Evolutionary conservation across 352 stramenopile species (phyloP), one percentile per base, ranked within the genome.

Genomic region (Phytophthora pinifolia): DNA sequence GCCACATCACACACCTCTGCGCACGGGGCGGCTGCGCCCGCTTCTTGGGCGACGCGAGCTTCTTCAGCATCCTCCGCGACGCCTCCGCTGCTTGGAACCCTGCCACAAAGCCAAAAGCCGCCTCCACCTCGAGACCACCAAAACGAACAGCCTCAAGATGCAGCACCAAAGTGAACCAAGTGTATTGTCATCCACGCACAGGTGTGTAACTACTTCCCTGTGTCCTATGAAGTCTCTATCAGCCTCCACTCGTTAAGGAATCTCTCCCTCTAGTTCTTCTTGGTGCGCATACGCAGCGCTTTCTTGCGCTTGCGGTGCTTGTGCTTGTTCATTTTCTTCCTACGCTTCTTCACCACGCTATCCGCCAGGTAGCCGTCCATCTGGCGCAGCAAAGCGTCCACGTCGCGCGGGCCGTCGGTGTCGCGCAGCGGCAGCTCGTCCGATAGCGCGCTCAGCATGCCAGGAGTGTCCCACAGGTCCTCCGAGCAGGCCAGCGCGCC

Each of bases 291-390:
- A 55, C 86, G 84, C 70, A 71, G 54, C 59, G 83, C 83, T 83
- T 96, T 96, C 67, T 82, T 86, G 59, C 86, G 86, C 84, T 96
- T 96, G 44, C 82, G 80, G 69, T 92, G 80, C 81, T 96, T 96
- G 81, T 96, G 86, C 83, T 96, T 96, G 82, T 93, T 96, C 86
- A 96, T 96, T 74, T 94, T 94, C 79, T 94, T 94, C 81, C 85
- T 80, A 62, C 86, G 74, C 59, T 96, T 96, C 76, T 92, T 92
- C 54, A 94, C 63, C 54, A 96, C 86, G 54, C 81, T 93, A 67
- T 92, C 84, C 48, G 82, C 82, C 54, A 82, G 67, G 69, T 91
- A 91, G 35, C 79, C 81, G 57, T 88, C 77, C 69, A 91, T 70
- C 54, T 89, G 74, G 34, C 66, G 71, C 45, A 92, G 55, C 54